Percentiles rank a stretch among this genome's conserved stretches.
Conservation (phyloP, 1,139 yeast species). For the Suhomyces atakaporum region DNA sequence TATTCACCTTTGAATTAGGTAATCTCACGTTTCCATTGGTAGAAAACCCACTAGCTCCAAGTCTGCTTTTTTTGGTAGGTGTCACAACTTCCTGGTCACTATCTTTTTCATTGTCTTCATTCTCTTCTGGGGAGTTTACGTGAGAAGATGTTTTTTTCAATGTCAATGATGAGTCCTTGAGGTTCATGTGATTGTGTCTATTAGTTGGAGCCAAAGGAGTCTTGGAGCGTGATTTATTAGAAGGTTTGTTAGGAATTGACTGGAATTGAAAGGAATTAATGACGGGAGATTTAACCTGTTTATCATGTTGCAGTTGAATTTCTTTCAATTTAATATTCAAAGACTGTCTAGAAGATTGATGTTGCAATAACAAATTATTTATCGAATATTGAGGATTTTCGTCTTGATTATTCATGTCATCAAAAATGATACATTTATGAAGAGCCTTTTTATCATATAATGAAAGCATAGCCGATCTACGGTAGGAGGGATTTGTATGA, state of each 20-base stretch:
- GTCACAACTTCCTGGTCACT: neutral
- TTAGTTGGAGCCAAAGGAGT: constrained; percentile 11
- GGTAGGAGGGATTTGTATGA: constrained; percentile 51
- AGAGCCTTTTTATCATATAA: constrained; percentile 45
- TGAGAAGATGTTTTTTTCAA: constrained; percentile 33
- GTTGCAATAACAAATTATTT: constrained; percentile 42
- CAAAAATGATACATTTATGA: constrained; percentile 40
- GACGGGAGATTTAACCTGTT: constrained; percentile 11
- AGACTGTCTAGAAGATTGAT: constrained; percentile 42
- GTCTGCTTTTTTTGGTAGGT: neutral
- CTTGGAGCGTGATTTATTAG: constrained; percentile 1
- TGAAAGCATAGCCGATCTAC: constrained; percentile 58
- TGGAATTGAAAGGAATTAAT: constrained; percentile 10
- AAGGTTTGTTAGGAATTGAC: neutral
- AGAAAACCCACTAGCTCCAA: constrained; percentile 42
- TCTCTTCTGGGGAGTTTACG: neutral
- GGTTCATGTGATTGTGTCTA: constrained; percentile 41
- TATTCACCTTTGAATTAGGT: constrained; percentile 47
- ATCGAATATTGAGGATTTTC: constrained; percentile 46
- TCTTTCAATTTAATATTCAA: constrained; percentile 36
- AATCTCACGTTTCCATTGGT: constrained; percentile 52
- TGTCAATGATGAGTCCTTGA: constrained; percentile 46
- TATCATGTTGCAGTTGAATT: constrained; percentile 17
- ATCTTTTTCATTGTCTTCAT: neutral
- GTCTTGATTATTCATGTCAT: constrained; percentile 24